Base-by-base conservation (phyloP, 352 stramenopile species). In the Globisporangium recalcitrans region DNA sequence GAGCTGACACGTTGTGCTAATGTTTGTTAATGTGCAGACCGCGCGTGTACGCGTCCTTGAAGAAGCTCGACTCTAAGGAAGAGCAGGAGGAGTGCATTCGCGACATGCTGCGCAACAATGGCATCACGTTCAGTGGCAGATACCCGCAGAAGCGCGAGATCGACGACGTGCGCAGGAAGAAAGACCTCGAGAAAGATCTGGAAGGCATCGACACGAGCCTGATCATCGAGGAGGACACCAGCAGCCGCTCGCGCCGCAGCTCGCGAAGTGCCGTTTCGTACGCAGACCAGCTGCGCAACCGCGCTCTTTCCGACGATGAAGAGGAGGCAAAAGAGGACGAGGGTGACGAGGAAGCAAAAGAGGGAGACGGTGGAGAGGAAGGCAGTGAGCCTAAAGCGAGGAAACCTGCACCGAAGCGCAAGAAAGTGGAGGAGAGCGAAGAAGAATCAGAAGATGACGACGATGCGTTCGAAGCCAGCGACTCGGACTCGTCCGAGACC, bases 181-280 rank as follows among this genome's bases (percentile, higher is more conserved):
- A 74, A 10, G 77, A 77, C 6, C 72, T 88, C 27, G 82, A 85
- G 22, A 80, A 80, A 46, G 86, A 95, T 46, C 60, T 93, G 31
- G 86, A 95, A 51, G 86, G 85, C 13, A 95, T 95, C 10, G 86
- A 95, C 64, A 86, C 82, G 1, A 90, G 73, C 24, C 62, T 90
- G 14, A 95, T 95, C 64, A 89, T 94, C 58, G 62, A 27, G 58
- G 60, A 16, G 58, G 60, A 16, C 66, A 70, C 52, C 36, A 74
- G 19, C n/a, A 49, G 31, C n/a, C 55, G 56, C 1, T 42, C 55
- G 36, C 55, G 62, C 6, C 62, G 62, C 16, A 49, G 47, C 8
- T 40, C 52, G 0, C 60, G 51, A 4, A 32, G 48, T 31, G 16
- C 22, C 3, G 40, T 60, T 11, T 65, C 60, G 26, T 65, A 65